These are phyloP conservation scores for Rutidosis leptorrhynchoides DNA, from an alignment of 129 eudicot species.

Conservation along the genomic window DNA sequence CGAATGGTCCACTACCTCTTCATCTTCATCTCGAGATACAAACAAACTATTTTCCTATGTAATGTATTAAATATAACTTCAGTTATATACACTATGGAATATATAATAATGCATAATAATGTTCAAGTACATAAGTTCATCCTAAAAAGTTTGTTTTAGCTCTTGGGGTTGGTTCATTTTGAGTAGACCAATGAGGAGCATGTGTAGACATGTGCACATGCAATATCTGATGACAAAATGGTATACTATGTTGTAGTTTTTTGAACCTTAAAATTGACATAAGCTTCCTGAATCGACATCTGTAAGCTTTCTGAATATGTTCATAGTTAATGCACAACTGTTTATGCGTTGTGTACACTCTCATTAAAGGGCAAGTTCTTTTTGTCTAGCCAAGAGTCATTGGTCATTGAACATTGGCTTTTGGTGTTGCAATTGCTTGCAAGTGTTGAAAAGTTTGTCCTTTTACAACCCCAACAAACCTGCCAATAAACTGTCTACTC, in stretches of 20 bases:
- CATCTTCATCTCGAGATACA: too few relatives aligned
- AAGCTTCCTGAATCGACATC: constrained; percentile 13
- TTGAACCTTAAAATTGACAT: constrained; percentile 17
- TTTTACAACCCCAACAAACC: constrained; percentile 20
- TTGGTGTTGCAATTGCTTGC: constrained; percentile 1
- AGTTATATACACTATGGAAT: too few relatives aligned
- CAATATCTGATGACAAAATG: constrained; percentile 14
- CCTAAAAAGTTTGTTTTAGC: neutral
- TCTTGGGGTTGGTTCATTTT: constrained; percentile 11
- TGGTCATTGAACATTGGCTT: constrained; percentile 17
- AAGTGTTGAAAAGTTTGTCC: constrained; percentile 15
- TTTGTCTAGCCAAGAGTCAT: constrained; percentile 14
- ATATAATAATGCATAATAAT: too few relatives aligned
- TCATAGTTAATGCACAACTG: neutral
- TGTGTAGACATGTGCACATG: constrained; percentile 25
- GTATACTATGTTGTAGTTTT: constrained; percentile 2
- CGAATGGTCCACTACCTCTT: too few relatives aligned
- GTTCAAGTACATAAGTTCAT: too few relatives aligned
- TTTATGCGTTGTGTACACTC: neutral
- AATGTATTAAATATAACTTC: too few relatives aligned
- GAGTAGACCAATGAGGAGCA: constrained; percentile 19
- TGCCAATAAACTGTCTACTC: constrained; percentile 15
- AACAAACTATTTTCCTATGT: too few relatives aligned
- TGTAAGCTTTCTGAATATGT: neutral
- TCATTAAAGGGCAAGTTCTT: neutral